phyloP scores from a whole-genome alignment of 306 rosid species.

The Delonix regia region DNA sequence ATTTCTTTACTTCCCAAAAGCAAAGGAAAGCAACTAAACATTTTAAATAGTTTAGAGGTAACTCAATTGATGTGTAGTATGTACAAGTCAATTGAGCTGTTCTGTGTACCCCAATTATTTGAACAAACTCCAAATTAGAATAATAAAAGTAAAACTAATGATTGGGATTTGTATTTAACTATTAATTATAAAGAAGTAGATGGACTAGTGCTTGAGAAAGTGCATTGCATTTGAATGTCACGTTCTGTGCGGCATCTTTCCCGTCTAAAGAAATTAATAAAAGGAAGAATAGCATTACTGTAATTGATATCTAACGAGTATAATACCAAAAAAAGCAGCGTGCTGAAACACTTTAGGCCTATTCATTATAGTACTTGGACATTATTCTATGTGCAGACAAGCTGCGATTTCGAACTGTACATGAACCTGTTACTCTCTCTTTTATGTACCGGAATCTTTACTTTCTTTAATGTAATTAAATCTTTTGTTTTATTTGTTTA shows the following conservation, averaged over 20 bases:
- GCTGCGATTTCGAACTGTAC: slow-evolving; percentile 32
- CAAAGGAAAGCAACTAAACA: not conserved
- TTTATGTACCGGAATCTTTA: slow-evolving; percentile 45
- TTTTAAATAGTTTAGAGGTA: not conserved
- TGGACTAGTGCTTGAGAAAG: slow-evolving; percentile 22
- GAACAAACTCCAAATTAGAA: slow-evolving; percentile 17
- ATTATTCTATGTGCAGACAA: slow-evolving; percentile 15
- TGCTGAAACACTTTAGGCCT: not conserved
- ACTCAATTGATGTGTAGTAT: not conserved
- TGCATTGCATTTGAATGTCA: slow-evolving; percentile 44
- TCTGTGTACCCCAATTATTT: not conserved
- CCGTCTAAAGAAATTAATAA: not conserved
- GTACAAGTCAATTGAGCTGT: not conserved
- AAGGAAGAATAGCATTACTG: not conserved
- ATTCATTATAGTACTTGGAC: not conserved
- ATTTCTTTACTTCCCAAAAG: not conserved
- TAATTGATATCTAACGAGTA: slow-evolving; percentile 9
- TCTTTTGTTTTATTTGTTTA: not conserved
- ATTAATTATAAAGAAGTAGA: slow-evolving; percentile 13
- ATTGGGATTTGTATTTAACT: slow-evolving; percentile 29
- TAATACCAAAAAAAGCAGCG: not conserved
- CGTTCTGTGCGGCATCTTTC: slow-evolving; percentile 37
- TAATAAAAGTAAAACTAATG: slow-evolving; percentile 31
- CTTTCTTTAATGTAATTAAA: slow-evolving; percentile 23
- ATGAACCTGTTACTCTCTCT: slow-evolving; percentile 51